Evolutionary conservation across 768 basidiomycete species (phyloP), one percentile per base, ranked within the genome.

Genomic region (Sutorius australiensis): DNA sequence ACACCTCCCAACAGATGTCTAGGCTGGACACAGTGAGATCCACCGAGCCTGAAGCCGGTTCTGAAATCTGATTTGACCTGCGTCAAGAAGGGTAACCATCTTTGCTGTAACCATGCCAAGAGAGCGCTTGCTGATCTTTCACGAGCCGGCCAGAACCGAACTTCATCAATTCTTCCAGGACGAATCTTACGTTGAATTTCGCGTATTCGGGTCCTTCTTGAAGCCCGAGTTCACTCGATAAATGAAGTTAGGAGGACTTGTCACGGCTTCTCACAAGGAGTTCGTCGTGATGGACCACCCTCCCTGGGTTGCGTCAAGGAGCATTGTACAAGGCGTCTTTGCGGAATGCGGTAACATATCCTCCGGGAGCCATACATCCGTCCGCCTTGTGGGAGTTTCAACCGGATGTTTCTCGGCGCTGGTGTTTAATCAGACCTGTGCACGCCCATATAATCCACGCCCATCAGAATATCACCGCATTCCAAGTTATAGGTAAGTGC

Each of bases 351-450:
- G 13, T 32, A 17, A 6, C 14, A 21, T 44, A 28, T 30, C 37
- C 27, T 24, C 24, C 42, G 9, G 30, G 16, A 32, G 13, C 21
- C 11, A 16, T 30, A 31, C 10, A 30, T 34, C 11, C 3, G 28
- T 40, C 45, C 8, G 16, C 17, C 10, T 24, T 24, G 24, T 24
- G 4, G 24, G 24, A 30, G 33, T 11, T 12, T 16, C 24, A 21
- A 33, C 1, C 4, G 24, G 11, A 17, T 9, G 46, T 46, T 37
- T 49, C 41, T 40, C 36, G 32, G 24, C 21, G 5, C 3, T n/a
- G 33, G 3, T 14, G 27, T 47, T 37, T 51, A 41, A 55, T 48
- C 53, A 56, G 13, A 45, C 46, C 40, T 32, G 49, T 47, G 58
- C 19, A 13, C 33, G 51, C 47, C 27, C 13, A 12, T 33, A 27